phyloP scores from a whole-genome alignment of 805 yeast genomes.

The Nakazawaea pomicola region DNA sequence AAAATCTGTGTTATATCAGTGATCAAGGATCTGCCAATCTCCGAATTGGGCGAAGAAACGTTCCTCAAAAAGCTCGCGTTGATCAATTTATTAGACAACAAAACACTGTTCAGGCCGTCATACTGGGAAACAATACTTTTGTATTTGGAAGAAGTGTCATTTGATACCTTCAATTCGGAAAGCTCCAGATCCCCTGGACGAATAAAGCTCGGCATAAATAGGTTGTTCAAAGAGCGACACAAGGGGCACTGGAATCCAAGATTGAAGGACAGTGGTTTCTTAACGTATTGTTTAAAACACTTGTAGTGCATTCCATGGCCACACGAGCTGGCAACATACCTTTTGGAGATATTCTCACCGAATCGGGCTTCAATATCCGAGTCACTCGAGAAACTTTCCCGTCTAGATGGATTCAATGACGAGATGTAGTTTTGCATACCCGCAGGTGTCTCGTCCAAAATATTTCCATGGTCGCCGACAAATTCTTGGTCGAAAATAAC shows the following conservation, averaged over 20 bases:
- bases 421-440: slow-evolving; percentile 5
- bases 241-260: slow-evolving; percentile 41
- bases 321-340: slow-evolving; percentile 37
- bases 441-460: slow-evolving; percentile 1
- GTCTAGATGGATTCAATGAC: slow-evolving; percentile 5
- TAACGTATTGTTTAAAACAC: slow-evolving; percentile 33
- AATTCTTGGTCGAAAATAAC: slow-evolving; percentile 3
- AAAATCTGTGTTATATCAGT: slow-evolving; percentile 18
- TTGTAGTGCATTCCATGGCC: slow-evolving; percentile 48
- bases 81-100: slow-evolving; percentile 23
- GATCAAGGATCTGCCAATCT: slow-evolving; percentile 13
- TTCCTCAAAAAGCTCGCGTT: slow-evolving; percentile 22
- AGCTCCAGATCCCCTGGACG: no score
- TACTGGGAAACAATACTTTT: slow-evolving; percentile 23
- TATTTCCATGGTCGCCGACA: slow-evolving; percentile 5
- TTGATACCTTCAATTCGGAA: not conserved
- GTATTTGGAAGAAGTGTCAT: slow-evolving; percentile 14
- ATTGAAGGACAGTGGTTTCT: slow-evolving; percentile 17
- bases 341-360: slow-evolving; percentile 15
- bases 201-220: slow-evolving; percentile 39
- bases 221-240: slow-evolving; percentile 40
- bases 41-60: slow-evolving; percentile 16
- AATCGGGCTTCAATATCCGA: not conserved
- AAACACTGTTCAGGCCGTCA: slow-evolving; percentile 25
- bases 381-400: slow-evolving; percentile 1